Conservation (phyloP, 805 yeast genomes). For the Ogataea nonfermentans region DNA sequence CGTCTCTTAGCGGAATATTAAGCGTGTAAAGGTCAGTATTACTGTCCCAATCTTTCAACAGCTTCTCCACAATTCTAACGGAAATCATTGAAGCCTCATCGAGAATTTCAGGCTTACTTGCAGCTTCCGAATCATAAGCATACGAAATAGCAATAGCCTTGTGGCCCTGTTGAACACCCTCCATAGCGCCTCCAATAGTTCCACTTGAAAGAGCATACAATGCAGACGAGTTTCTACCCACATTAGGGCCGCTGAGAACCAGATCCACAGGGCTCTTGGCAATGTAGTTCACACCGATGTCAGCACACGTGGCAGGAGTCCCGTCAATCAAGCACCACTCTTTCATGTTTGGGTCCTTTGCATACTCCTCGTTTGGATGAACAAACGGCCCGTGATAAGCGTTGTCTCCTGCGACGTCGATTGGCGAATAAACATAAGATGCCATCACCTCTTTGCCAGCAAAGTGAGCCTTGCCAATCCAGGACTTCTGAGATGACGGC, state of each 20-base stretch:
- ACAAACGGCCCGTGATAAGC: conserved; percentile 68
- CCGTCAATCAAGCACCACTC: conserved; percentile 91
- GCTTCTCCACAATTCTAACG: conserved; percentile 58
- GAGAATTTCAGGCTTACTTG: conserved; percentile 50
- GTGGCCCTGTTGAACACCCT: conserved; percentile 72
- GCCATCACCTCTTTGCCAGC: conserved; percentile 68
- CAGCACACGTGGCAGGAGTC: conserved; percentile 95
- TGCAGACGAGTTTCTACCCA: conserved; percentile 89
- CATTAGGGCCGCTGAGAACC: conserved; percentile 93
- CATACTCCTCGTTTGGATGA: conserved; percentile 42
- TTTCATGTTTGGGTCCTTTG: conserved; percentile 43
- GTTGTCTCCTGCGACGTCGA: conserved; percentile 43
- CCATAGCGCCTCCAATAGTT: conserved; percentile 96
- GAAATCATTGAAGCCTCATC: conserved; percentile 66
- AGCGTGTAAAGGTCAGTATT: conserved; percentile 74
- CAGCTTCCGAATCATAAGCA: conserved; percentile 59
- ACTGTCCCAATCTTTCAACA: conserved; percentile 56
- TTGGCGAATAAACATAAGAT: conserved; percentile 61
- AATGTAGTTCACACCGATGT: conserved; percentile 80
- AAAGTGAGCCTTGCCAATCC: conserved; percentile 98
- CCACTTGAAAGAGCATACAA: conserved; percentile 89
- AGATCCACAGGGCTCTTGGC: conserved; percentile 66
- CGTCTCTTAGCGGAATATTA: conserved; percentile 72
- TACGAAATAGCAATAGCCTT: conserved; percentile 80
- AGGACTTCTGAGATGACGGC: conserved; percentile 83